These are phyloP conservation scores for Pseudozyma flocculosa DNA, from an alignment of 1,284 basidiomycete species.

Conservation along the genomic window DNA sequence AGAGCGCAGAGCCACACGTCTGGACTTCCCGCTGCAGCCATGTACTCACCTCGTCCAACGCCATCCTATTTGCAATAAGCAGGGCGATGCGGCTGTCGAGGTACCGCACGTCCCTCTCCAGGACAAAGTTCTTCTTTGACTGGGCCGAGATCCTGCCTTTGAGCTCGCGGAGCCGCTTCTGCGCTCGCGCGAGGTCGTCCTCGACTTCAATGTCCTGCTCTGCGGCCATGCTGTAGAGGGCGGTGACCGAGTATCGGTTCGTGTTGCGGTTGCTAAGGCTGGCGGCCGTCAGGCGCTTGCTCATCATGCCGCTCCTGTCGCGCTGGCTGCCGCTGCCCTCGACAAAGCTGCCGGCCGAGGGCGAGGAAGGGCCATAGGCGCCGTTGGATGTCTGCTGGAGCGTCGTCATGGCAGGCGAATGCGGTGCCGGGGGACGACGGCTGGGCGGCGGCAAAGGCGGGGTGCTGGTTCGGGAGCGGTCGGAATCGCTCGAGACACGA, in stretches of 20 bases:
- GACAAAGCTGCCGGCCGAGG: constrained; percentile 7
- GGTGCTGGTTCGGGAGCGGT: no score
- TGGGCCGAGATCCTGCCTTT: constrained; percentile 97
- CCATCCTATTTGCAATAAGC: constrained; percentile 97
- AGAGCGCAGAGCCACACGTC: no score
- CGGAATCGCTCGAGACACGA: no score
- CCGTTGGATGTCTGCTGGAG: constrained; percentile 21
- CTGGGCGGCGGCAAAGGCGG: no score
- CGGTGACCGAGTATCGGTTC: constrained; percentile 93
- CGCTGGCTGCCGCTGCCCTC: constrained; percentile 26
- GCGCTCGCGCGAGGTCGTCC: constrained; percentile 92
- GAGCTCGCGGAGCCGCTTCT: constrained; percentile 90
- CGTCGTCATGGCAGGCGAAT: constrained; percentile 17
- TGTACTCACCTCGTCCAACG: constrained; percentile 78
- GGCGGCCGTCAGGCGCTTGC: constrained; percentile 36
- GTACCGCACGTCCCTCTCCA: constrained; percentile 96
- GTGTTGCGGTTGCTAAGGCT: constrained; percentile 68
- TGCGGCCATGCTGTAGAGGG: constrained; percentile 94
- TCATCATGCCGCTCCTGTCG: constrained; percentile 27
- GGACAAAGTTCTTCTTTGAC: constrained; percentile 98
- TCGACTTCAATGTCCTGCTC: constrained; percentile 98
- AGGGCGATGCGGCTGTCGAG: constrained; percentile 96
- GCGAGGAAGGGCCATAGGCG: constrained; percentile 2
- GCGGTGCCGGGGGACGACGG: no score
- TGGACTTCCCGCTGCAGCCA: no score